Base-by-base conservation (phyloP, 805 yeast genomes). In the Saturnispora hagleri region DNA sequence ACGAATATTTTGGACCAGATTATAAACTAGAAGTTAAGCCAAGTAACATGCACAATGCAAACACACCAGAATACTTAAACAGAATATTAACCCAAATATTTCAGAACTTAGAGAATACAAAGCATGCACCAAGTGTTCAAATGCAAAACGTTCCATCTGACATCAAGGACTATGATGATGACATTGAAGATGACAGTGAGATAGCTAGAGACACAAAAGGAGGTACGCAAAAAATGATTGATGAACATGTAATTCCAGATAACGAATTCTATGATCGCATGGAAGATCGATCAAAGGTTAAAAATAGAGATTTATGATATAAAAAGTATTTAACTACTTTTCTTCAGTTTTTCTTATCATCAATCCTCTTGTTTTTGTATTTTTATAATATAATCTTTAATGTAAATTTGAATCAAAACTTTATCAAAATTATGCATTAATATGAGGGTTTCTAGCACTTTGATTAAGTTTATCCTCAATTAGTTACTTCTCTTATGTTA, bases 1-100 rank as follows among this genome's bases (percentile, higher is more conserved):
- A 88, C 70, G 98, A 91, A 70, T 91, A 91, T 72, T 91, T 86
- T 68, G 98, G 97, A 0, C 99, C 99, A 3, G 97, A 91, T 70
- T 91, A 91, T 69, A 84, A 89, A 67, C 76, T 91, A 54, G 97
- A 91, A 64, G 99, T 91, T 47, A 77, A 97, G 57, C 95, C 97
- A 12, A 85, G 95, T 12, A 91, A 91, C 69, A 91, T 91, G 98
- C 87, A 86, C 72, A 91, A 91, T 69, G 96, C 96, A 48, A 91
- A 91, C 69, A 80, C 91, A 24, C 91, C 95, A 24, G 97, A 90
- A 67, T 91, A 89, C 65, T 74, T 91, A 60, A 88, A 89, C 68
- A 86, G 88, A 67, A 83, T 91, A 48, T 71, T 89, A 62, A 76
- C 86, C 12, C 86, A 84, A 60, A 86, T 91, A 50, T 75, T 85